Base-by-base conservation (phyloP, 1,284 basidiomycete species). In the Ceratobasidium sp. region DNA sequence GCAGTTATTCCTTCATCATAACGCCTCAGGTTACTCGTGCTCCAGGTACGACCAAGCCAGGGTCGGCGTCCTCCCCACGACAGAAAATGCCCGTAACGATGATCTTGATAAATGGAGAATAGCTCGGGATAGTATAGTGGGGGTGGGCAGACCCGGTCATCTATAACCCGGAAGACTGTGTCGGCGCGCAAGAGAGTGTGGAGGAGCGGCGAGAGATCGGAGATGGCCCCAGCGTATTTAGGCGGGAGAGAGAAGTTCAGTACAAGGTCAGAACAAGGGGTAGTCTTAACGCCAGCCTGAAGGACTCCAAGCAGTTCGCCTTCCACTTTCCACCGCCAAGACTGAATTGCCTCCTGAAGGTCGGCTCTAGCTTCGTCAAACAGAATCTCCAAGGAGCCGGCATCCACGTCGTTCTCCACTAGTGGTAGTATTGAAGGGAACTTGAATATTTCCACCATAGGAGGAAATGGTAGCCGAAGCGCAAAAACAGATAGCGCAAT, bases 151-250 rank as follows among this genome's bases (percentile, higher is more conserved):
- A 23, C 23, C 10, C 50, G 7, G 28, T 61, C 57, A 26, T 66
- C 33, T 2, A 26, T 23, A 26, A 46, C 7, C 6, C 64, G 44
- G 33, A 66, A 66, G 42, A 50, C 64, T 9, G 64, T 50, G 46
- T 66, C 46, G 42, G 64, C 64, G 17, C 64, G 64, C 28, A 66
- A 46, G 5, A 66, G 64, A n/a, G 20, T 46, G 20, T 26, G 64
- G 15, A 23, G 13, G 26, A 10, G 26, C 3, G 20, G 28, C 17
- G 44, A 15, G 4, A 50, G 5, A 5, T 48, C 26, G 6, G n/a
- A 5, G 3, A 26, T 3, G 33, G 33, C 12, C 10, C 12, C 28
- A 33, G 9, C 10, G 42, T 50, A 28, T 17, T 61, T 61, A 12
- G 23, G n/a, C n/a, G n/a, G n/a, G n/a, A 28, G 20, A 28, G 33